phyloP scores from a whole-genome alignment of 2,329 filamentous ascomycete genomes.

The Arachnopeziza araneosa region DNA sequence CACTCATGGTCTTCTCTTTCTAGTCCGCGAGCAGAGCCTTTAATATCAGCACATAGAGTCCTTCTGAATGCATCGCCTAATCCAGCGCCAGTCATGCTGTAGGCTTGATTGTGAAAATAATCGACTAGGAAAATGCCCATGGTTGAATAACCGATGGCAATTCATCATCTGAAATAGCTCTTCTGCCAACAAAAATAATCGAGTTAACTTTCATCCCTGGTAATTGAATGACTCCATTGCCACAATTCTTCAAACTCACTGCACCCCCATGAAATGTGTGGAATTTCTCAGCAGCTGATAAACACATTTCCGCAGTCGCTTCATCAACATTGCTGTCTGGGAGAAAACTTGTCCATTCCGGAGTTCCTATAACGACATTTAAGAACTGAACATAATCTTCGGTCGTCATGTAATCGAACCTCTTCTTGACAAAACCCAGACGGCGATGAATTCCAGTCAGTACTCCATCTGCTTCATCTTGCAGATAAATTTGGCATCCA shows the following conservation, averaged over 20 bases:
- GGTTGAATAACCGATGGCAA: neutral
- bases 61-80: neutral
- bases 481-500: neutral
- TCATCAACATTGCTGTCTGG: neutral
- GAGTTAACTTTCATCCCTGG: neutral
- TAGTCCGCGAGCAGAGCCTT: neutral
- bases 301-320: neutral
- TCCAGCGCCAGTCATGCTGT: neutral
- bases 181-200: neutral
- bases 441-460: neutral
- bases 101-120: neutral
- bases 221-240: neutral
- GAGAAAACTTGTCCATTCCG: neutral
- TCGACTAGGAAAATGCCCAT: neutral
- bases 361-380: neutral
- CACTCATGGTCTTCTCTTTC: neutral
- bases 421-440: neutral
- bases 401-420: neutral
- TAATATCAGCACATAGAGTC: neutral
- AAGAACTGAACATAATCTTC: neutral
- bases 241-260: neutral
- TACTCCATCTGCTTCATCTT: neutral
- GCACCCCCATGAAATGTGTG: neutral
- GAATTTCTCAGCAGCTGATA: neutral
- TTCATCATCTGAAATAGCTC: neutral